These are phyloP conservation scores for Piper betle DNA, from an alignment of 164 flowering plant genomes.

Conservation along the genomic window DNA sequence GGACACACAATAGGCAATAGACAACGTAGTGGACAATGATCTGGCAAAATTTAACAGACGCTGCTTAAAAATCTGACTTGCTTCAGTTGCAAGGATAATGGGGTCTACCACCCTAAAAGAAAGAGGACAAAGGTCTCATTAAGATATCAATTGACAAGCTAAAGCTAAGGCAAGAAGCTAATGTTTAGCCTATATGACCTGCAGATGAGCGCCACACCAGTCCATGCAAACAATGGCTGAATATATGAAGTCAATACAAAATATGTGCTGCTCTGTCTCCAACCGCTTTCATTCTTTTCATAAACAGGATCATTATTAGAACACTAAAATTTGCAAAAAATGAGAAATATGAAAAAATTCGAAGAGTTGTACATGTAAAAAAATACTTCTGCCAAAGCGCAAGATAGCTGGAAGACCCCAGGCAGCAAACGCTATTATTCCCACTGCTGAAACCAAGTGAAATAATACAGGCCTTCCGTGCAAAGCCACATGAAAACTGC, in stretches of 20 bases:
- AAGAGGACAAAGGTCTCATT: neutral
- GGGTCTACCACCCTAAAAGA: conserved; percentile 72
- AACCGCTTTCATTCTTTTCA: conserved; percentile 57
- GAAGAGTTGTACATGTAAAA: neutral
- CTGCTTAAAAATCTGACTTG: conserved; percentile 70
- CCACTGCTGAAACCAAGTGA: conserved; percentile 59
- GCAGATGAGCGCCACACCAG: conserved; percentile 74
- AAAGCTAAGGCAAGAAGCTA: neutral
- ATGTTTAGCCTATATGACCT: conserved; percentile 29
- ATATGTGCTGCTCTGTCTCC: conserved; percentile 67
- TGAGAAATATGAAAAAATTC: neutral
- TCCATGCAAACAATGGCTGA: conserved; percentile 79
- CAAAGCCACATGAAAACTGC: conserved; percentile 47
- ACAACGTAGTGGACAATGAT: conserved; percentile 81
- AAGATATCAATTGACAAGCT: neutral
- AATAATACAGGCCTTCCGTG: conserved; percentile 33
- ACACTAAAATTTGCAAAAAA: neutral
- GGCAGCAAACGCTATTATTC: conserved; percentile 49
- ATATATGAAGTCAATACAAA: conserved; percentile 52
- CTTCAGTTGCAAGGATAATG: conserved; percentile 61
- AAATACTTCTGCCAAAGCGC: too few relatives aligned
- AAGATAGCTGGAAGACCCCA: conserved; percentile 40
- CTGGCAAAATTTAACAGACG: conserved; percentile 68
- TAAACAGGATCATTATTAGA: neutral
- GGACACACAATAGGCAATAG: conserved; percentile 76